Evolutionary conservation across 169 alveolate species (phyloP).

Genomic region (Eimeria tenella): DNA sequence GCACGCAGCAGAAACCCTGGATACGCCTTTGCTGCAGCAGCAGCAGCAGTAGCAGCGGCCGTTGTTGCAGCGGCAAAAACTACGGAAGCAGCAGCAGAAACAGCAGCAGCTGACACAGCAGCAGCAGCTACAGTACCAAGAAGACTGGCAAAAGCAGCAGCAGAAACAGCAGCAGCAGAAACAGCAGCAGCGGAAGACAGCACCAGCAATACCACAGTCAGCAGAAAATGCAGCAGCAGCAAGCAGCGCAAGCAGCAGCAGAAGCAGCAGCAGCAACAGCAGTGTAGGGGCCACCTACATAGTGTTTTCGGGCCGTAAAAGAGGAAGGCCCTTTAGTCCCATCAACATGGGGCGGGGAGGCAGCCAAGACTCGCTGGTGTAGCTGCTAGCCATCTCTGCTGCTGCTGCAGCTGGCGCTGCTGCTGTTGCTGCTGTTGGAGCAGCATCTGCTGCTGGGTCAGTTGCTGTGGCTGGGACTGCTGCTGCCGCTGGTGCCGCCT

Average conservation of each 20-base stretch:
- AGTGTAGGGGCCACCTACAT: background rate
- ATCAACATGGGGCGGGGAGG: conserved; percentile 14
- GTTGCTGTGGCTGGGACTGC: background rate
- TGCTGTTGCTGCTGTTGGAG: conserved; percentile 16
- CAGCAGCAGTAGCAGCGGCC: background rate
- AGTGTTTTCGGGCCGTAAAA: background rate
- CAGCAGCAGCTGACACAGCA: background rate
- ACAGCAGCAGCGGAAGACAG: background rate
- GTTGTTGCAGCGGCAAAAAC: background rate
- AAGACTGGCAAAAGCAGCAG: background rate
- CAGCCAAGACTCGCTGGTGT: conserved; percentile 15
- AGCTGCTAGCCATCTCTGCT: background rate
- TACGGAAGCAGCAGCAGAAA: background rate
- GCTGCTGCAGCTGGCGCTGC: conserved; percentile 22
- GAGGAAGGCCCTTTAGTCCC: background rate
- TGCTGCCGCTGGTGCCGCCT: background rate
- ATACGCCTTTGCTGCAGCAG: background rate
- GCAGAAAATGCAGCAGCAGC: background rate
- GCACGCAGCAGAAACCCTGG: background rate
- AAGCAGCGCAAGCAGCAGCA: background rate
- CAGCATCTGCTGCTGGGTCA: background rate
- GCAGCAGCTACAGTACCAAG: background rate
- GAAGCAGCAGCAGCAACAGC: background rate
- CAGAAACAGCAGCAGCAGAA: background rate
- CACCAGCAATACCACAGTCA: background rate